These are phyloP conservation scores for Citrullus colocynthis DNA, from an alignment of 306 rosid genomes.

Conservation along the genomic window DNA sequence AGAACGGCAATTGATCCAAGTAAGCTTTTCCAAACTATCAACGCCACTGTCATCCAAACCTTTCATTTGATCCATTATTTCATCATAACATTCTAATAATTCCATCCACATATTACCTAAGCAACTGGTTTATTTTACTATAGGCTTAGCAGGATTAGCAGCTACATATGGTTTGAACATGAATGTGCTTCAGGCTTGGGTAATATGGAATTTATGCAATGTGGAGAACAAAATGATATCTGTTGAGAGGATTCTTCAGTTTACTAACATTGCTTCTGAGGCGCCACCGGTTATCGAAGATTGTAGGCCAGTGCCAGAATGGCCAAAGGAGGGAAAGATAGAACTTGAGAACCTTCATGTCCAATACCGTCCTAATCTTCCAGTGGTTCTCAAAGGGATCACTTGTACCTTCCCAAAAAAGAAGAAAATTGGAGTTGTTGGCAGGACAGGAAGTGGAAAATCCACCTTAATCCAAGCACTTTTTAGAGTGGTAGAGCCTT, in stretches of 20 bases:
- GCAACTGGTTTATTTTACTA: slow-evolving; percentile 4
- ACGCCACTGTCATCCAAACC: neutral
- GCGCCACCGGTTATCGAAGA: slow-evolving; percentile 46
- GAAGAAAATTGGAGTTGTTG: slow-evolving; percentile 64
- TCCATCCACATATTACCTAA: neutral
- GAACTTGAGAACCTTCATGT: slow-evolving; percentile 48
- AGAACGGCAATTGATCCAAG: slow-evolving; percentile 64
- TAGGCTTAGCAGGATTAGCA: slow-evolving; percentile 79
- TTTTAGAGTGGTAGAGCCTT: slow-evolving; percentile 62
- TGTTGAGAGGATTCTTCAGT: slow-evolving; percentile 72
- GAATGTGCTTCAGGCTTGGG: slow-evolving; percentile 81
- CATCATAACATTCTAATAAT: neutral
- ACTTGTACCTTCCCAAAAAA: slow-evolving; percentile 52
- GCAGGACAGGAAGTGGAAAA: slow-evolving; percentile 84
- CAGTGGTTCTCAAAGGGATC: slow-evolving; percentile 63
- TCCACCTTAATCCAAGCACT: slow-evolving; percentile 80
- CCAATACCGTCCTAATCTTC: slow-evolving; percentile 49
- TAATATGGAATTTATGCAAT: slow-evolving; percentile 80
- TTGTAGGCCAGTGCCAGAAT: slow-evolving; percentile 45
- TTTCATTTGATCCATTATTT: neutral
- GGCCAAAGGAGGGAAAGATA: slow-evolving; percentile 65
- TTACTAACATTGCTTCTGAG: slow-evolving; percentile 51
- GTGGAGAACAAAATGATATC: slow-evolving; percentile 93
- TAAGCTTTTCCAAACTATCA: slow-evolving; percentile 20
- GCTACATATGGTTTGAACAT: slow-evolving; percentile 74